Evolutionary conservation across 2,329 filamentous ascomycete genomes (phyloP), one percentile per base, ranked within the genome.

Genomic region (Phoma herbarum): DNA sequence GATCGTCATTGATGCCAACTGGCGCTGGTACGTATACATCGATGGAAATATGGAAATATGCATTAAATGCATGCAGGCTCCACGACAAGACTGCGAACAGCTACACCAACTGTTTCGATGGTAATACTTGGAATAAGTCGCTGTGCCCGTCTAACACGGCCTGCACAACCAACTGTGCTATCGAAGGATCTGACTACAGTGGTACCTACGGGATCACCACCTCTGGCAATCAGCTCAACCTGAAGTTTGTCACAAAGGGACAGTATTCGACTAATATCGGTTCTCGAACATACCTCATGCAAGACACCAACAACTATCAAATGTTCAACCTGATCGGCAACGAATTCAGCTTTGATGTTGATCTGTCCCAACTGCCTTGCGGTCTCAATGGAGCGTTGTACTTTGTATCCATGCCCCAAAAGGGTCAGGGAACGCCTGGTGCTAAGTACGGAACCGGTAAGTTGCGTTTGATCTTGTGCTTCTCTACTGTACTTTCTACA

Each of bases 321-420:
- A 70, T 74, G 62, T 77, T 75, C 68, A 76, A 75, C 49, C 67
- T 77, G 20, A 67, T 73, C 23, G 70, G 72, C 20, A 73, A 77
- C 39, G 75, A 77, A 59, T 77, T 77, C 58, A 72, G 68, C 9
- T 77, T 77, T 39, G 75, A 77, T 50, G 74, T 77, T 1, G 75
- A 77, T 47, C 62, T 90, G 20, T 89, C 87, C 18, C 82, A 83
- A 57, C 77, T 90, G n/a, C 84, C 84, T 46, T 91, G 89, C 67
- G 89, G 89, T 48, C 78, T 91, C 52, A 91, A 92, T 71, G 88
- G 88, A 37, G 73, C 72, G 6, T 47, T 73, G 22, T 75, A 73
- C 59, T 73, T 89, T 44, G 79, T 84, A 5, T 77, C 82, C 61
- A 89, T 90, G 85, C 80, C 83, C 5, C 71, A 81, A 37, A 78